Percentiles rank a stretch among this genome's conserved stretches.
These are phyloP conservation scores for Monosporascus sp. DNA, from an alignment of 2,329 filamentous ascomycete genomes.

Conservation along the genomic window DNA sequence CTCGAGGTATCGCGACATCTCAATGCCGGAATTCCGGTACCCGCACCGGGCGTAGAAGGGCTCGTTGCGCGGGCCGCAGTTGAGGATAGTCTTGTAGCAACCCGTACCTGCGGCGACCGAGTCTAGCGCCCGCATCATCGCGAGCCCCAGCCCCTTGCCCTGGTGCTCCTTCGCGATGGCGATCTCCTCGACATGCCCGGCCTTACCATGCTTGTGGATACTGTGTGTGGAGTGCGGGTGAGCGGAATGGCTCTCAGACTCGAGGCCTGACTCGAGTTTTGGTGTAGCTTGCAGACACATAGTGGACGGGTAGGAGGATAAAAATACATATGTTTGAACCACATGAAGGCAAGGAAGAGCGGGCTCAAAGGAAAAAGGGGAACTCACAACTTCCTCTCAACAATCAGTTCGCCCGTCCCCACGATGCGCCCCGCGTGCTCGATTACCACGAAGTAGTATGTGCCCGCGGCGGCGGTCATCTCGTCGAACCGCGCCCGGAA, in stretches of 20 bases:
- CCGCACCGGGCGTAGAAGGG: slow-evolving; percentile 60
- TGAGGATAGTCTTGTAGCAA: slow-evolving; percentile 77
- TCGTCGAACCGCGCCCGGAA: slow-evolving; percentile 58
- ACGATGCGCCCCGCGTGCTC: slow-evolving; percentile 60
- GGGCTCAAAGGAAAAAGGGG: neutral
- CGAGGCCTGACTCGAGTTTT: no score
- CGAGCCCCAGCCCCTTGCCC: slow-evolving; percentile 72
- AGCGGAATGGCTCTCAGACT: neutral
- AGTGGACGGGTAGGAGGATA: no score
- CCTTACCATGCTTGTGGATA: slow-evolving; percentile 62
- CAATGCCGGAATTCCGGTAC: slow-evolving; percentile 23
- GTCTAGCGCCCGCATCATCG: slow-evolving; percentile 74
- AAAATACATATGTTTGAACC: no score
- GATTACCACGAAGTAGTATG: slow-evolving; percentile 69
- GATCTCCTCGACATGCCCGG: slow-evolving; percentile 83
- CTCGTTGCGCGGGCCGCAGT: slow-evolving; percentile 74
- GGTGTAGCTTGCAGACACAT: no score
- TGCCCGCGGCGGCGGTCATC: slow-evolving; percentile 32
- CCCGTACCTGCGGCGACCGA: slow-evolving; percentile 67
- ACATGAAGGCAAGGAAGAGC: no score
- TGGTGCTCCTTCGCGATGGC: slow-evolving; percentile 75
- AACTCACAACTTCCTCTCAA: slow-evolving; percentile 72
- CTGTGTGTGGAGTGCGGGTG: slow-evolving; percentile 25
- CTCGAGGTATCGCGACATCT: slow-evolving; percentile 27
- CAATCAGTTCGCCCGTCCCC: slow-evolving; percentile 69